phyloP scores from a whole-genome alignment of 352 stramenopile genomes.

The Aphanomyces astaci region DNA sequence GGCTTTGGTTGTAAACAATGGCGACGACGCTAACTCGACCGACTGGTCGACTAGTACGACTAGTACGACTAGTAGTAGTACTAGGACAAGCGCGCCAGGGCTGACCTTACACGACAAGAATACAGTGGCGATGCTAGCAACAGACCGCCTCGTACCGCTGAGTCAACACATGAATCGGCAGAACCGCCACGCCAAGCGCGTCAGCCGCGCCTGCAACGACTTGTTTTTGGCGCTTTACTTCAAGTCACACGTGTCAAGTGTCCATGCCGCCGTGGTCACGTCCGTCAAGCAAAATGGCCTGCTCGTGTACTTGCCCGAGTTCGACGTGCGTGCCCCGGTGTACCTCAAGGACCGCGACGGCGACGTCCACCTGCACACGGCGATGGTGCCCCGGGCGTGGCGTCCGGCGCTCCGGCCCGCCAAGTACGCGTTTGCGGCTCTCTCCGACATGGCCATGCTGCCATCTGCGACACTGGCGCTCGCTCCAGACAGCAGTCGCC shows the following conservation, averaged over 20 bases:
- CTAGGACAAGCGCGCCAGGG: no score
- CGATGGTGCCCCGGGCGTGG: background rate
- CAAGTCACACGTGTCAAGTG: slow-evolving; percentile 73
- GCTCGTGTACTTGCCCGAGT: slow-evolving; percentile 88
- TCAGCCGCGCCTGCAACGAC: slow-evolving; percentile 81
- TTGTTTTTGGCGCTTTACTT: slow-evolving; percentile 92
- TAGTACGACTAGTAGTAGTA: no score
- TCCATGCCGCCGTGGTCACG: slow-evolving; percentile 83
- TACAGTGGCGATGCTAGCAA: slow-evolving; percentile 39
- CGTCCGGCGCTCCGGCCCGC: slow-evolving; percentile 42
- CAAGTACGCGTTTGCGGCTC: slow-evolving; percentile 49
- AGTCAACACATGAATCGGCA: slow-evolving; percentile 85
- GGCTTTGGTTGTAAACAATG: no score
- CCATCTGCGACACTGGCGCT: slow-evolving; percentile 36
- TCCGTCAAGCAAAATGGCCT: slow-evolving; percentile 88
- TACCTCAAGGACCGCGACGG: slow-evolving; percentile 85
- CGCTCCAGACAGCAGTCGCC: slow-evolving; percentile 25
- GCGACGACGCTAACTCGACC: background rate
- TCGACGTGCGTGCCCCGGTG: slow-evolving; percentile 86
- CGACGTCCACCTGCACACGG: slow-evolving; percentile 73
- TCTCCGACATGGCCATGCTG: slow-evolving; percentile 54
- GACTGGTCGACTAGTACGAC: no score
- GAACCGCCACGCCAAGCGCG: slow-evolving; percentile 84
- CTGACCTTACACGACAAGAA: no score
- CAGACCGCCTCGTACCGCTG: slow-evolving; percentile 63